Evolutionary conservation across 768 basidiomycete species (phyloP).

Genomic region (Tricholoma hemisulphureum): DNA sequence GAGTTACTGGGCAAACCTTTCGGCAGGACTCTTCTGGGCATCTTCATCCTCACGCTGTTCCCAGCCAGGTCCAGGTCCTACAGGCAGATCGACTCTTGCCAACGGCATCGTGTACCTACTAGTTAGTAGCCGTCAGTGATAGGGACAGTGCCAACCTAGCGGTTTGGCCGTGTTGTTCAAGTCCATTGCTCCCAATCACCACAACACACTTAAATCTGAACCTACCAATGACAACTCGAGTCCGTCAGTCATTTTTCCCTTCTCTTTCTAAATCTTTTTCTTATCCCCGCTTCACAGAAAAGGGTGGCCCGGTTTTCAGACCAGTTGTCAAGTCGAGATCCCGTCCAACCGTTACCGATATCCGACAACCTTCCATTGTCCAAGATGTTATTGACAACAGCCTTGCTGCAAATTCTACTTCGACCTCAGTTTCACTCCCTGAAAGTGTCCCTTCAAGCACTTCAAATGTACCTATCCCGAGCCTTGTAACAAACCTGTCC

Average conservation of each 20-base stretch:
- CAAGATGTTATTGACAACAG: constrained; percentile 5
- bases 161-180: constrained; percentile 18
- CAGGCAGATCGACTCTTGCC: constrained; percentile 43
- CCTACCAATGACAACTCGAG: constrained; percentile 47
- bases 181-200: background rate
- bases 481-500: background rate
- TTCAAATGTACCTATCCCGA: background rate
- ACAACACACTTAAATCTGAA: background rate
- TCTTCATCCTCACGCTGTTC: constrained; percentile 51
- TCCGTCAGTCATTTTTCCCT: constrained; percentile 52
- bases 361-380: constrained; percentile 29
- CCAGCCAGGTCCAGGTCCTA: constrained; percentile 59
- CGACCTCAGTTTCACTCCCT: background rate
- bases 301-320: constrained; percentile 67
- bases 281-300: constrained; percentile 45
- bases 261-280: background rate
- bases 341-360: constrained; percentile 31
- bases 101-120: constrained; percentile 1
- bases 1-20: constrained; percentile 45
- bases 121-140: background rate
- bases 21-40: constrained; percentile 47
- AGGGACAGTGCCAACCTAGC: too few species aligned
- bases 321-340: constrained; percentile 60
- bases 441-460: background rate
- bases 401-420: background rate